Percentiles rank a stretch among this genome's conserved stretches.
phyloP scores from a whole-genome alignment of 2,329 filamentous ascomycete genomes.

The Pyrenochaeta sp. region DNA sequence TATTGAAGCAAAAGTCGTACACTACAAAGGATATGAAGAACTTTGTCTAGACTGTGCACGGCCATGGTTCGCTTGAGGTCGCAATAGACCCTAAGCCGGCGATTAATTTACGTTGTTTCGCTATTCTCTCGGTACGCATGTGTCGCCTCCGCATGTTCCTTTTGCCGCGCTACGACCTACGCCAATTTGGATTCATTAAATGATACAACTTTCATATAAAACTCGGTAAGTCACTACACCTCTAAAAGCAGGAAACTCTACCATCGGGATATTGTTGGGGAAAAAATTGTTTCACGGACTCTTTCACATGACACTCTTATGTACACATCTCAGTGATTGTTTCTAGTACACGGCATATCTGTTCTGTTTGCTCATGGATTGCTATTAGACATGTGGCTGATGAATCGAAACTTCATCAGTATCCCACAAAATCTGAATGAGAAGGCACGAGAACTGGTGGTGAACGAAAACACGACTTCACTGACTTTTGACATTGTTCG shows the following conservation, averaged over 20 bases:
- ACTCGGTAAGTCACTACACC: slow-evolving; percentile 1
- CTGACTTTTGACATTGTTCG: too few relatives aligned
- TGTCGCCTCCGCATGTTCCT: slow-evolving; percentile 9
- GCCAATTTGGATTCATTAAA: slow-evolving; percentile 11
- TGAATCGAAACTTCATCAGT: too few relatives aligned
- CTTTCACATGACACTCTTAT: too few relatives aligned
- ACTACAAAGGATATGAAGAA: too few relatives aligned
- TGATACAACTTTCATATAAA: slow-evolving; percentile 2
- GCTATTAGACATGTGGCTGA: too few relatives aligned
- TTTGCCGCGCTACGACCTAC: slow-evolving; percentile 2
- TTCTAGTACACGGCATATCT: too few relatives aligned
- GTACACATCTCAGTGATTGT: too few relatives aligned
- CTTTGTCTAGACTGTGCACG: neutral
- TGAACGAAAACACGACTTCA: too few relatives aligned
- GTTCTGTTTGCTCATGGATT: too few relatives aligned
- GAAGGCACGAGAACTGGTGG: too few relatives aligned
- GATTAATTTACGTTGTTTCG: slow-evolving; percentile 6
- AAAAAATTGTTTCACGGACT: too few relatives aligned
- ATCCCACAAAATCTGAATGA: too few relatives aligned
- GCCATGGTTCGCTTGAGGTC: neutral
- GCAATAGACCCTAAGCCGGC: neutral
- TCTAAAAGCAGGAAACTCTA: slow-evolving; percentile 1
- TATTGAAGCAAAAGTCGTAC: neutral
- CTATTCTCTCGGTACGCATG: slow-evolving; percentile 5
- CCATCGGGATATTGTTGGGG: neutral